Evolutionary conservation across 2,329 filamentous ascomycete genomes (phyloP), one percentile per base, ranked within the genome.

Genomic region (Beauveria brongniartii): DNA sequence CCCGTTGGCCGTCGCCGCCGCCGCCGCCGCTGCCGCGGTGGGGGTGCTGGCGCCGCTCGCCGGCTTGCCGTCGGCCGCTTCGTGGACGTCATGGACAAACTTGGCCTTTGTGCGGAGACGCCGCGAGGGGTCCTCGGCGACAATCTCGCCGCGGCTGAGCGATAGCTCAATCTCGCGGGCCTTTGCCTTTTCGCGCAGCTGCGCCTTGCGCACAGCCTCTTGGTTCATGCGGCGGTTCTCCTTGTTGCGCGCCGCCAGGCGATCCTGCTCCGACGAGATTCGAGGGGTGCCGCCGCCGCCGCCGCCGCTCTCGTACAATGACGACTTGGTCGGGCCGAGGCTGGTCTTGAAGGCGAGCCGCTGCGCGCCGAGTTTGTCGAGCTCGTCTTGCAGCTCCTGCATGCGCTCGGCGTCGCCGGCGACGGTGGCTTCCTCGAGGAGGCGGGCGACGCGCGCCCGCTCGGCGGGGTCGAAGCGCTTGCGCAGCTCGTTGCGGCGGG

Each of bases 121-220:
- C 64, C 86, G 80, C 9, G 81, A 83, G 51, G 77, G 76, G 67
- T 87, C 85, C 53, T 83, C 82, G 60, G 79, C 75, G 40, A 84
- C 78, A 2, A 78, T 77, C 69, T 90, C 87, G 61, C 86, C 86
- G 44, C 85, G 81, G 63, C 84, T 84, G 51, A 86, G 74, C 47
- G 83, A 84, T 61, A 80, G 81, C 65, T 85, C 85, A 50, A 80
- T 80, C 72, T 82, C 82, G 65, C 83, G 84, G 67, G 78, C 78
- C 65, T 80, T 81, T 55, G 83, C 82, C 67, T 87, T 83, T 75
- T 99, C 94, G 66, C 88, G 88, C 61, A 96, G 80, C 71, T 97
- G 90, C 0, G 92, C 93, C 72, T 90, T 90, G 63, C 93, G 90
- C n/a, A 97, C 89, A 53, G 90, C 87, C 71, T 96, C 90, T n/a